Percentiles rank a stretch among this genome's conserved stretches.
These are phyloP conservation scores for Yamadazyma atmosphaerica DNA, from an alignment of 1,139 yeast genomes.

Conservation along the genomic window DNA sequence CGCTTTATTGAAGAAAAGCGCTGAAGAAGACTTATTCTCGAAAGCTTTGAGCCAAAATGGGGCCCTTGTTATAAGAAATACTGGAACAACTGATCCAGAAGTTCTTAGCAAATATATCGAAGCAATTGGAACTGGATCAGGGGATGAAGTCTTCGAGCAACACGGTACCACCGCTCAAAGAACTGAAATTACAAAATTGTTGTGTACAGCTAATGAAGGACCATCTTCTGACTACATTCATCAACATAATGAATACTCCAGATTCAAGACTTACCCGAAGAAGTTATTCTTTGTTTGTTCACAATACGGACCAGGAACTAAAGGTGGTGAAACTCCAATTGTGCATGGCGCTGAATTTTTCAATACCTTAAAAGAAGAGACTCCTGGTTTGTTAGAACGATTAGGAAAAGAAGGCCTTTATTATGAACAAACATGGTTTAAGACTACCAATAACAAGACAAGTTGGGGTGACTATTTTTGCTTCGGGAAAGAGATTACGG, in stretches of 20 bases:
- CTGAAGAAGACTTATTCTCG: slow-evolving; percentile 19
- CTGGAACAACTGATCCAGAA: slow-evolving; percentile 20
- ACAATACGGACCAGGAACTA: slow-evolving; percentile 10
- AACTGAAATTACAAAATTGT: slow-evolving; percentile 19
- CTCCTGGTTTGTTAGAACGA: slow-evolving; percentile 22
- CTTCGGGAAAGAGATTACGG: slow-evolving; percentile 22
- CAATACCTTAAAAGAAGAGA: slow-evolving; percentile 15
- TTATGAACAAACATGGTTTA: slow-evolving; percentile 19
- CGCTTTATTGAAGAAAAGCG: slow-evolving; percentile 12
- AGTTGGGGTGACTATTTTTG: slow-evolving; percentile 26
- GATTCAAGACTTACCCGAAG: slow-evolving; percentile 25
- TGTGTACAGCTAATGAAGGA: slow-evolving; percentile 30
- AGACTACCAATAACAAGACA: slow-evolving; percentile 4
- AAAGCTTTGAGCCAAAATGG: slow-evolving; percentile 21
- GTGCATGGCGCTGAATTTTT: slow-evolving; percentile 31
- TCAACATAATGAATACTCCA: slow-evolving; percentile 30
- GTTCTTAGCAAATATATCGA: slow-evolving; percentile 17
- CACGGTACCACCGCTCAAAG: slow-evolving; percentile 26
- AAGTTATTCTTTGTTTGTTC: slow-evolving; percentile 22
- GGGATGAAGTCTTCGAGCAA: slow-evolving; percentile 21
- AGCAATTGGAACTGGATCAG: slow-evolving; percentile 19
- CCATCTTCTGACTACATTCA: slow-evolving; percentile 18
- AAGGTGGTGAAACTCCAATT: slow-evolving; percentile 29
- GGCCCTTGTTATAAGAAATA: slow-evolving; percentile 20
- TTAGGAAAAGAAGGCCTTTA: slow-evolving; percentile 22